Evolutionary conservation across 2,329 filamentous ascomycete species (phyloP).

Genomic region (Colletotrichum viniferum): DNA sequence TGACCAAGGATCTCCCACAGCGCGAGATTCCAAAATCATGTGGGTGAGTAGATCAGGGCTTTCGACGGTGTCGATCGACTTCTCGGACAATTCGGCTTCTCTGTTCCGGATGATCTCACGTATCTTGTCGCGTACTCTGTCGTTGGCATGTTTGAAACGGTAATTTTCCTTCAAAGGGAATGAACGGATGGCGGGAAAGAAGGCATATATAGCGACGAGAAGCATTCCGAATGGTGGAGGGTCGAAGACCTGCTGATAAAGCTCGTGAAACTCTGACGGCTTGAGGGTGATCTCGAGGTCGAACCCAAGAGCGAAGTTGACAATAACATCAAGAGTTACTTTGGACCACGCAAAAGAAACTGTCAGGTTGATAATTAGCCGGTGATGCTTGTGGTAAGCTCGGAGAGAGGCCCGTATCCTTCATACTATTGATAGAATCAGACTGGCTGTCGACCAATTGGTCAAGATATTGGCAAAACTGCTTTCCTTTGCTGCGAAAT

Average conservation of each 20-base stretch:
- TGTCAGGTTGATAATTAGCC: neutral
- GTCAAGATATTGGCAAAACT: neutral
- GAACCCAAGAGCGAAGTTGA: conserved; percentile 34
- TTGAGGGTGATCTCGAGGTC: conserved; percentile 34
- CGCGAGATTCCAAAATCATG: conserved; percentile 35
- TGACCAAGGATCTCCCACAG: conserved; percentile 21
- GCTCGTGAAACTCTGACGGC: conserved; percentile 27
- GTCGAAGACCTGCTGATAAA: conserved; percentile 30
- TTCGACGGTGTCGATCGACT: conserved; percentile 19
- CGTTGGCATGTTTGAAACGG: conserved; percentile 36
- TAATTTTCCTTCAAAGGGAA: conserved; percentile 40
- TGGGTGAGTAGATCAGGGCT: conserved; percentile 32
- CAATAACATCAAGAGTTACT: conserved; percentile 40
- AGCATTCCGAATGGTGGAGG: conserved; percentile 25
- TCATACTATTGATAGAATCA: neutral
- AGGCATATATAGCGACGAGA: conserved; percentile 32
- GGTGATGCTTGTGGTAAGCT: neutral
- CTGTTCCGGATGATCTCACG: conserved; percentile 29
- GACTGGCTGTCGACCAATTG: neutral
- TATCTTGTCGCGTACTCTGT: conserved; percentile 32
- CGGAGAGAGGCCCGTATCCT: neutral
- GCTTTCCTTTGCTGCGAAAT: neutral
- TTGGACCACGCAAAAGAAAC: conserved; percentile 31
- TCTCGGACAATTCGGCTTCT: conserved; percentile 22
- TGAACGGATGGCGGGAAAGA: conserved; percentile 37